Conservation (phyloP, 1,139 yeast genomes). For the Kodamaea sp. region DNA sequence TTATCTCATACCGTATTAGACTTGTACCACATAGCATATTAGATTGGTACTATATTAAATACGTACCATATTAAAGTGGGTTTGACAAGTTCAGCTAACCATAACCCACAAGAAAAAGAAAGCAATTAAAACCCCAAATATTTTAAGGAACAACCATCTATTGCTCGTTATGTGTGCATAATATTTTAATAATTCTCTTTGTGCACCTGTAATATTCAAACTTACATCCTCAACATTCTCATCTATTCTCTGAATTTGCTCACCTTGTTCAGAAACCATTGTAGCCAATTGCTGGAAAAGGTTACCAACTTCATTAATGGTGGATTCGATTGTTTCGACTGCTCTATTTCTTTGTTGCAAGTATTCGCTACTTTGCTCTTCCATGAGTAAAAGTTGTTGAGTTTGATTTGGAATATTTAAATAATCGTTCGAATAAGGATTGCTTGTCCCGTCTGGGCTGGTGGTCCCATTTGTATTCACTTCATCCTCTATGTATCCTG, state of each 20-base stretch:
- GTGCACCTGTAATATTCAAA: conserved; percentile 88
- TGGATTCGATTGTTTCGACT: conserved; percentile 91
- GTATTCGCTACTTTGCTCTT: conserved; percentile 73
- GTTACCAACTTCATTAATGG: conserved; percentile 94
- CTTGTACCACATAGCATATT: neutral
- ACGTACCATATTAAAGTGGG: too few relatives aligned
- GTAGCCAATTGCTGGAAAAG: conserved; percentile 92
- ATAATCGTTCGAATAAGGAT: conserved; percentile 31
- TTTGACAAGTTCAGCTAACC: conserved; percentile 47
- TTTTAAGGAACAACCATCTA: conserved; percentile 86
- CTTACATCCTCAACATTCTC: conserved; percentile 92
- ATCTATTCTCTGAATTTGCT: conserved; percentile 91
- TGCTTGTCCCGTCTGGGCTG: conserved; percentile 7
- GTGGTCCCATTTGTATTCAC: conserved; percentile 1
- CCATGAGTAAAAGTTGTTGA: conserved; percentile 67
- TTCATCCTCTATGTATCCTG: conserved; percentile 3
- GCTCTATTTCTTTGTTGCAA: conserved; percentile 83
- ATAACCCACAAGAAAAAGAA: conserved; percentile 78
- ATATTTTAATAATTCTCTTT: conserved; percentile 85
- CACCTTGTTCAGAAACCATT: conserved; percentile 98
- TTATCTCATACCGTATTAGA: neutral
- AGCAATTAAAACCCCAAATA: conserved; percentile 80
- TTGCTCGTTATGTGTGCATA: conserved; percentile 85
- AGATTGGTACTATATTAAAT: neutral
- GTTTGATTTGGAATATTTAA: conserved; percentile 71